A percentile compares a stretch with the other conserved stretches of the same genome.
These are phyloP conservation scores for Blastocystis sp. DNA, from an alignment of 352 stramenopile genomes.

Conservation along the genomic window DNA sequence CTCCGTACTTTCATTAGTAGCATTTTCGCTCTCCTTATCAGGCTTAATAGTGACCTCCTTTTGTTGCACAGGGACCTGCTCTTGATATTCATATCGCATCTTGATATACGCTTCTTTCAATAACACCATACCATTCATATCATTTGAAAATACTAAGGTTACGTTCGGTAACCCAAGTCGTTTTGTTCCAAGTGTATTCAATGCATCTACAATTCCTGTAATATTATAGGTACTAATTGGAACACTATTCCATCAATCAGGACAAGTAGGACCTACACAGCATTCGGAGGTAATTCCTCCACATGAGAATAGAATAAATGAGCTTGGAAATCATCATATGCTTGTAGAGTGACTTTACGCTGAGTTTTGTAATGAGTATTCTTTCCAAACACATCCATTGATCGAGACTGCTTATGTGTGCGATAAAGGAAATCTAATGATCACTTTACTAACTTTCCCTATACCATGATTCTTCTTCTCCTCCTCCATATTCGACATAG, in stretches of 20 bases:
- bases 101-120: conserved; percentile 85
- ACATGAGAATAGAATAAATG: conserved; percentile 86
- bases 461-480: conserved; percentile 71
- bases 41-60: conserved; percentile 79
- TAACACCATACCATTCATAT: conserved; percentile 82
- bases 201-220: conserved; percentile 81
- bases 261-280: no score
- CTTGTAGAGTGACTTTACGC: conserved; percentile 90
- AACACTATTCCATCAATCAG: conserved; percentile 70
- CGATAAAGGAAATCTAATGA: conserved; percentile 76
- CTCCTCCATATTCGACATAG: conserved; percentile 73
- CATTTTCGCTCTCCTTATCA: conserved; percentile 5
- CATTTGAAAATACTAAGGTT: conserved; percentile 87
- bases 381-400: conserved; percentile 80
- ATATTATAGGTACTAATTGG: conserved; percentile 87
- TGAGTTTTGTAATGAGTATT: conserved; percentile 80
- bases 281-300: conserved; percentile 76
- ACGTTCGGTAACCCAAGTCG: conserved; percentile 85
- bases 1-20: neutral
- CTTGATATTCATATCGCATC: conserved; percentile 75
- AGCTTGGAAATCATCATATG: conserved; percentile 84
- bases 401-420: neutral
- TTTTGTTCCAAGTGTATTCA: conserved; percentile 82
- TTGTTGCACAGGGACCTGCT: conserved; percentile 74
- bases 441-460: conserved; percentile 77